Conservation (phyloP, 2,329 filamentous ascomycete species). For the Hypoxylon sp. region DNA sequence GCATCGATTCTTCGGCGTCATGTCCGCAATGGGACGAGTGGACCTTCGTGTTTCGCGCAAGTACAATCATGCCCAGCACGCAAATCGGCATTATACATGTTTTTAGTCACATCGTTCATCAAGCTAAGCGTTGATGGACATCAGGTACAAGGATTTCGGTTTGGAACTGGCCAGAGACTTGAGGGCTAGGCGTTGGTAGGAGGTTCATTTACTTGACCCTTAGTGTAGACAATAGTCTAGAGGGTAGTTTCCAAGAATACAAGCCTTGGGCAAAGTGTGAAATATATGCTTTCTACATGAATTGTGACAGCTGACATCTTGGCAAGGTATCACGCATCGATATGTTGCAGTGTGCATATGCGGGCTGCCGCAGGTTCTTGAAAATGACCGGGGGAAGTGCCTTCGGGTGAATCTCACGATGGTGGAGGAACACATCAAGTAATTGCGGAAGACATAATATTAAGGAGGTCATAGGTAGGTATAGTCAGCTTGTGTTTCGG, state of each 20-base stretch:
- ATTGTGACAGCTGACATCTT: conserved; percentile 29
- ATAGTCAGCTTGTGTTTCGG: not conserved
- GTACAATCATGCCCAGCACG: conserved; percentile 1
- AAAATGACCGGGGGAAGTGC: conserved; percentile 18
- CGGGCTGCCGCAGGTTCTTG: conserved; percentile 32
- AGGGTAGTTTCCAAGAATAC: conserved; percentile 37
- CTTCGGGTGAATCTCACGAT: conserved; percentile 4
- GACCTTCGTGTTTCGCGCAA: not conserved
- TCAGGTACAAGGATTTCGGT: conserved; percentile 27
- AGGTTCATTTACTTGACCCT: conserved; percentile 28
- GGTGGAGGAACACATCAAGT: not conserved
- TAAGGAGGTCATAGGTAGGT: not conserved
- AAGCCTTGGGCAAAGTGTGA: conserved; percentile 40
- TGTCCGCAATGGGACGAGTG: not conserved
- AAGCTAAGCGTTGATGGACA: conserved; percentile 24
- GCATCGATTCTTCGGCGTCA: conserved; percentile 34
- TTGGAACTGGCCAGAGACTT: conserved; percentile 23
- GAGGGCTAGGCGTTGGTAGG: conserved; percentile 41
- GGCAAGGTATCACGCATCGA: conserved; percentile 36
- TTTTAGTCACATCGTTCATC: conserved; percentile 20
- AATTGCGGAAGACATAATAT: not conserved
- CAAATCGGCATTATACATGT: conserved; percentile 18
- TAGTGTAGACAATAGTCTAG: conserved; percentile 15
- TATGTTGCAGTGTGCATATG: conserved; percentile 45
- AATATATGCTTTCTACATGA: conserved; percentile 33